A percentile compares a stretch with the other conserved stretches of the same genome.
phyloP scores from a whole-genome alignment of 2,329 filamentous ascomycete genomes.

The Trichoderma sp. region DNA sequence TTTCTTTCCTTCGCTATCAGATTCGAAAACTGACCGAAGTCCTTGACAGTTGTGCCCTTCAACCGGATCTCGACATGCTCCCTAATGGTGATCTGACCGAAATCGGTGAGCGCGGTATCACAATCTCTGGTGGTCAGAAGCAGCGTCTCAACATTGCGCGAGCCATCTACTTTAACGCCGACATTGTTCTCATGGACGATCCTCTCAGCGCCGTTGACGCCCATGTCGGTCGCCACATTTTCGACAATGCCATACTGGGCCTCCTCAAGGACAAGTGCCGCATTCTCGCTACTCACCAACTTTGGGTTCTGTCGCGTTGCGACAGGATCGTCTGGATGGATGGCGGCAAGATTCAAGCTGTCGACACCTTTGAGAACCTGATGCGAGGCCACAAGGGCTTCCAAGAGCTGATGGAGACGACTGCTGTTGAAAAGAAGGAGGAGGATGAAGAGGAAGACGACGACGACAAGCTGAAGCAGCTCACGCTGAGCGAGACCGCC shows the following conservation, averaged over 20 bases:
- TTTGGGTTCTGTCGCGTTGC: slow-evolving; percentile 87
- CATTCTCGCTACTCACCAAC: slow-evolving; percentile 90
- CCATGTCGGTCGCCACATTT: slow-evolving; percentile 74
- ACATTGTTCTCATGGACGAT: slow-evolving; percentile 70
- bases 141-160: slow-evolving; percentile 93
- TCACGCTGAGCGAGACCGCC: slow-evolving; percentile 45
- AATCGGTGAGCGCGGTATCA: slow-evolving; percentile 94
- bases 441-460: slow-evolving; percentile 53
- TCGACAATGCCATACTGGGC: slow-evolving; percentile 91
- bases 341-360: slow-evolving; percentile 75
- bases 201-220: slow-evolving; percentile 70
- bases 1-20: slow-evolving; percentile 14
- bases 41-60: slow-evolving; percentile 68
- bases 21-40: neutral
- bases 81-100: slow-evolving; percentile 86
- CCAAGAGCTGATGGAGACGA: slow-evolving; percentile 81
- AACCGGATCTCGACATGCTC: slow-evolving; percentile 89
- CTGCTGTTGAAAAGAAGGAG: slow-evolving; percentile 67
- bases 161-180: slow-evolving; percentile 69
- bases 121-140: slow-evolving; percentile 92
- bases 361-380: slow-evolving; percentile 87
- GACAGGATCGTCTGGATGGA: slow-evolving; percentile 95
- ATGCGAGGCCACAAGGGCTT: slow-evolving; percentile 80
- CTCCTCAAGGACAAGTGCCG: slow-evolving; percentile 86
- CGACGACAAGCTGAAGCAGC: slow-evolving; percentile 46